Percentiles rank a stretch among this genome's conserved stretches.
Evolutionary conservation across 1,284 basidiomycete genomes (phyloP).

Genomic region (Tetrapyrgos nigripes): DNA sequence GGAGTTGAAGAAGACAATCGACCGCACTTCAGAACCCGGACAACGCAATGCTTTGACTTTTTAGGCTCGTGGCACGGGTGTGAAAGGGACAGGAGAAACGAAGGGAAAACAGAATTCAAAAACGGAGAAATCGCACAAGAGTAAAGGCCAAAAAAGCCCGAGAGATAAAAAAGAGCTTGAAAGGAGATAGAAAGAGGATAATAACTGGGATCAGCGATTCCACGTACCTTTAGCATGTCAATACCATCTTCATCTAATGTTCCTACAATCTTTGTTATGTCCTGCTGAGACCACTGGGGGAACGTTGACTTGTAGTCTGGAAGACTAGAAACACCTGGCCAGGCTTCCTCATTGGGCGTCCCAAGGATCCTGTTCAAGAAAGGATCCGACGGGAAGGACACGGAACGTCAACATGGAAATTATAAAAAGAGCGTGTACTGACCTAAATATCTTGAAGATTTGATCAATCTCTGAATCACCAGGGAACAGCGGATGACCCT

Average conservation of each 20-base stretch:
- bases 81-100: background rate
- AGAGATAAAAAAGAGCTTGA: background rate
- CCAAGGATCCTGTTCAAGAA: conserved; percentile 75
- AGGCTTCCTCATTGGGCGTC: conserved; percentile 91
- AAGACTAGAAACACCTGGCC: conserved; percentile 90
- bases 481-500: conserved; percentile 91
- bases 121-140: background rate
- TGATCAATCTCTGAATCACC: conserved; percentile 99
- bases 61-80: too few relatives aligned
- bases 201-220: background rate
- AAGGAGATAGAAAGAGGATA: conserved; percentile 20
- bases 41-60: too few relatives aligned
- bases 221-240: conserved; percentile 75
- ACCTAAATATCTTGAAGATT: conserved; percentile 99
- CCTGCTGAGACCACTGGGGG: conserved; percentile 89
- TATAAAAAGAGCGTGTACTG: conserved; percentile 29
- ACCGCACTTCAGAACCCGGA: background rate
- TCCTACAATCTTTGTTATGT: conserved; percentile 71
- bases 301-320: conserved; percentile 98
- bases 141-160: background rate
- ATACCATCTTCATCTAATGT: conserved; percentile 75
- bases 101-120: background rate
- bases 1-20: background rate
- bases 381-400: conserved; percentile 1
- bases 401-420: background rate